Conservation (phyloP, 768 basidiomycete genomes). For the Tylopilus rubrobrunneus region DNA sequence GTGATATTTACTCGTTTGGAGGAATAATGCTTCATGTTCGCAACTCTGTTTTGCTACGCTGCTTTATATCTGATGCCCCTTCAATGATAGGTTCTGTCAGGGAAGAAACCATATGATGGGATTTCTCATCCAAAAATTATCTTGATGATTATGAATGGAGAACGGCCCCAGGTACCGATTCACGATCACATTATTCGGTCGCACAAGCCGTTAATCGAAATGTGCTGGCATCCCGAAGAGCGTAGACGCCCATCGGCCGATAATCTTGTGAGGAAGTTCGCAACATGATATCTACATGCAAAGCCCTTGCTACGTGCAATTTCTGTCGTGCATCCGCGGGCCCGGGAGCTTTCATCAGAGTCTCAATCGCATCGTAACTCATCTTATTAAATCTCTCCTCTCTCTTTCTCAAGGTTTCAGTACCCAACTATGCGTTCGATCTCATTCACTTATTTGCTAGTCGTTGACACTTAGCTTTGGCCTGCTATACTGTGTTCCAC, state of each 20-base stretch:
- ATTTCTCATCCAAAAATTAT: neutral
- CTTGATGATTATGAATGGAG: neutral
- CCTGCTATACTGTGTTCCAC: too few species aligned
- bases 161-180: conserved; percentile 12
- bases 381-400: neutral
- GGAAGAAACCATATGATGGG: conserved; percentile 17
- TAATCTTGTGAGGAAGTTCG: conserved; percentile 6
- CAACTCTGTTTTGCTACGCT: neutral
- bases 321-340: neutral
- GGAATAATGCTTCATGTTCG: conserved; percentile 35
- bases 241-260: conserved; percentile 14
- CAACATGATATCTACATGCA: neutral
- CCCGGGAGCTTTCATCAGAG: neutral
- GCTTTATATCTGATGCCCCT: conserved; percentile 9
- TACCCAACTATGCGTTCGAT: neutral
- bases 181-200: neutral
- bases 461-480: neutral
- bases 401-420: neutral
- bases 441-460: neutral
- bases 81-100: conserved; percentile 18
- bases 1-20: conserved; percentile 30
- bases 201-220: conserved; percentile 10
- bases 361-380: neutral
- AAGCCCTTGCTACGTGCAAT: neutral
- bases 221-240: conserved; percentile 19